A percentile compares a stretch with the other conserved stretches of the same genome.
phyloP scores from a whole-genome alignment of 306 rosid genomes.

The Casuarina glauca region DNA sequence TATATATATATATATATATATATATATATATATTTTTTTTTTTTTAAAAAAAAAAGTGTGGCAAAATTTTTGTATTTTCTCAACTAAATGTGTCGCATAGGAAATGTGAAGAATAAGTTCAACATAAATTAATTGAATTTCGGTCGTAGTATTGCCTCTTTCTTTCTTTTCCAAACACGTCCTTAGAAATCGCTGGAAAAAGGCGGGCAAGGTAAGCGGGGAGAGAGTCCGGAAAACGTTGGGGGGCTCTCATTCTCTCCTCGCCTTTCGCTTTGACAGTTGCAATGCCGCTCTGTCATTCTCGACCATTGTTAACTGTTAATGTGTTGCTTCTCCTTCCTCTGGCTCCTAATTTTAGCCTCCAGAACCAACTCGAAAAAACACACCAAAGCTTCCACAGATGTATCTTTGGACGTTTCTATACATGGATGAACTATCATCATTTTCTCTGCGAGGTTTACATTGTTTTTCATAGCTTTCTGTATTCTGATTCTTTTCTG shows the following conservation, averaged over 20 bases:
- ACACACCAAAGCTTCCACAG: not conserved
- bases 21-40: too few relatives aligned
- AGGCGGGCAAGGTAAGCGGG: not conserved
- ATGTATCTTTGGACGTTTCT: not conserved
- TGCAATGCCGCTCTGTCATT: slow-evolving; percentile 24
- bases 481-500: slow-evolving; percentile 5
- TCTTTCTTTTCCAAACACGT: not conserved
- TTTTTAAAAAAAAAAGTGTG: too few relatives aligned
- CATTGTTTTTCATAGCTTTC: not conserved
- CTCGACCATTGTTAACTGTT: slow-evolving; percentile 23
- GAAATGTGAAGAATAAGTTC: too few relatives aligned
- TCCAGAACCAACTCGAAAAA: slow-evolving; percentile 7
- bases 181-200: not conserved
- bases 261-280: slow-evolving; percentile 34
- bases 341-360: slow-evolving; percentile 37
- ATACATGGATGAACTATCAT: not conserved
- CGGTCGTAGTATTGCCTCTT: too few relatives aligned
- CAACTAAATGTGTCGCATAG: too few relatives aligned
- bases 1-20: too few relatives aligned
- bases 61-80: too few relatives aligned
- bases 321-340: slow-evolving; percentile 17
- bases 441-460: slow-evolving; percentile 4
- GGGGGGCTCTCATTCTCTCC: slow-evolving; percentile 41
- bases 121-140: too few relatives aligned
- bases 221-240: slow-evolving; percentile 26